Evolutionary conservation across 139 green algal genomes (phyloP).

Genomic region (Helicosporidium sp.): DNA sequence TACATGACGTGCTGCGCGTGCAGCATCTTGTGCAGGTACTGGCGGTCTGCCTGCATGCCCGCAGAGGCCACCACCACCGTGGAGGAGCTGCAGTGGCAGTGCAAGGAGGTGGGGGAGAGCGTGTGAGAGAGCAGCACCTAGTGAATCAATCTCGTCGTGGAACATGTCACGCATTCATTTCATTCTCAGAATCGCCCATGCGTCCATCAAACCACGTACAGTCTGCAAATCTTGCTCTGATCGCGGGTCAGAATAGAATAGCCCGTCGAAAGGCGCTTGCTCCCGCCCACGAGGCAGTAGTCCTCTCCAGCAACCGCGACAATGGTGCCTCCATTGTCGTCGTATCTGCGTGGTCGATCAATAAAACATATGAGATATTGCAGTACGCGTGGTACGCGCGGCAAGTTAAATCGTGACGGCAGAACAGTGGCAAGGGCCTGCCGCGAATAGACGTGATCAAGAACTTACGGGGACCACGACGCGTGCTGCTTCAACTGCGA

Average conservation of each 20-base stretch:
- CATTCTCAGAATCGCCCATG: neutral
- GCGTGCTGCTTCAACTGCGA: slow-evolving; percentile 25
- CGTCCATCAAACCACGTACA: slow-evolving; percentile 38
- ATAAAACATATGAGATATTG: no score
- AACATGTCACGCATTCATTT: no score
- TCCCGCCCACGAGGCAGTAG: slow-evolving; percentile 86
- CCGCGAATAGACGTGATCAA: neutral
- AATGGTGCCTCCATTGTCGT: slow-evolving; percentile 46
- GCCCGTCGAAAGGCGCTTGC: slow-evolving; percentile 83
- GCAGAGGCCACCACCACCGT: slow-evolving; percentile 65
- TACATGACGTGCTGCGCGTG: slow-evolving; percentile 56
- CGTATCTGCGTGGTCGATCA: slow-evolving; percentile 7
- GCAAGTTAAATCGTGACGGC: no score
- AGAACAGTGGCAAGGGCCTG: neutral
- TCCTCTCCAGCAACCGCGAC: slow-evolving; percentile 81
- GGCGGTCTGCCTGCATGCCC: slow-evolving; percentile 75
- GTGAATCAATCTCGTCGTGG: no score
- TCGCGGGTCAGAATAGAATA: slow-evolving; percentile 84
- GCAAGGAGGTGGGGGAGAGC: neutral
- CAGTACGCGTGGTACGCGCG: no score
- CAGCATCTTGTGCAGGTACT: slow-evolving; percentile 81
- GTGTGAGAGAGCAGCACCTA: neutral
- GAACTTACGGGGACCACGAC: slow-evolving; percentile 39
- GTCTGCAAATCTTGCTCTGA: slow-evolving; percentile 51
- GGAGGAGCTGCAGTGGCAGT: slow-evolving; percentile 36